Percentiles rank a stretch among this genome's conserved stretches.
Conservation (phyloP, 495 filamentous ascomycete genomes). For the Penicillium tannophilum region DNA sequence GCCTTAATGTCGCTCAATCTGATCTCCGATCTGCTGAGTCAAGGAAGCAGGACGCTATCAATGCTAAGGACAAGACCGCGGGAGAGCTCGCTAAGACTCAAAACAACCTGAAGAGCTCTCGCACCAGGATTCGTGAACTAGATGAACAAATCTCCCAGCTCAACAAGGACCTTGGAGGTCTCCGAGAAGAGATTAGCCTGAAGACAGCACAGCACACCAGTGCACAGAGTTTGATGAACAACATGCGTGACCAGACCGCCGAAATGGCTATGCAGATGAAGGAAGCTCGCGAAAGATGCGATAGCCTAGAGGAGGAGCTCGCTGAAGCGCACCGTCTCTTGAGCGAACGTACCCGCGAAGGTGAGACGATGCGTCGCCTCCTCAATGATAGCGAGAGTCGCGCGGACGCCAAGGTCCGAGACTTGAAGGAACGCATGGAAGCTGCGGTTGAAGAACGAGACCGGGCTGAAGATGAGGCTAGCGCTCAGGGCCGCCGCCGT, state of each 20-base stretch:
- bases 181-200: conserved; percentile 80
- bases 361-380: conserved; percentile 90
- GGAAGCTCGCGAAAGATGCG: conserved; percentile 78
- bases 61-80: conserved; percentile 65
- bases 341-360: conserved; percentile 90
- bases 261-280: conserved; percentile 93
- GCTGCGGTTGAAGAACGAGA: conserved; percentile 88
- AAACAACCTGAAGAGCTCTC: conserved; percentile 66
- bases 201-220: conserved; percentile 83
- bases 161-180: conserved; percentile 61
- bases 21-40: conserved; percentile 74
- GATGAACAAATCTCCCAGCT: conserved; percentile 70
- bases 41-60: conserved; percentile 74
- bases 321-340: conserved; percentile 85
- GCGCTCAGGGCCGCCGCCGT: conserved; percentile 70
- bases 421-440: conserved; percentile 90
- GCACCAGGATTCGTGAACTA: conserved; percentile 64
- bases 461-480: conserved; percentile 87
- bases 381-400: conserved; percentile 84
- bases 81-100: conserved; percentile 70
- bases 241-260: conserved; percentile 87
- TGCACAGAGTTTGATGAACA: conserved; percentile 81
- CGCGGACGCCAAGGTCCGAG: conserved; percentile 75
- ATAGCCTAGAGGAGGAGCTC: conserved; percentile 92
- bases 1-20: conserved; percentile 65